phyloP scores from a whole-genome alignment of 2,329 filamentous ascomycete genomes.

The Pseudocercospora crystallina region DNA sequence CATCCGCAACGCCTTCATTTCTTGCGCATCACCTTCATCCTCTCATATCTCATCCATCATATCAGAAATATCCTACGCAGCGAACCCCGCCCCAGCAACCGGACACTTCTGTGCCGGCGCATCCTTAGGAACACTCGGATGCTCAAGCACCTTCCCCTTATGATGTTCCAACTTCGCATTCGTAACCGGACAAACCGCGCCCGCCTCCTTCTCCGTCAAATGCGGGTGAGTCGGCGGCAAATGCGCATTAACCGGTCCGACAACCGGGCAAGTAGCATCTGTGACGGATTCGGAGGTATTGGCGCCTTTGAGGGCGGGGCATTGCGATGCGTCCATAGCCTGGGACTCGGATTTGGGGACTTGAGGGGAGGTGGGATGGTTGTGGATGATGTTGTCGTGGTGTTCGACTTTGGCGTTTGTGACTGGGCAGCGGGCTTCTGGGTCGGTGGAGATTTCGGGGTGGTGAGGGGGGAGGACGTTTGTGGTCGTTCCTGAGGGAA shows the following conservation, averaged over 20 bases:
- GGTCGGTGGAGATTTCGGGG: conserved; percentile 36
- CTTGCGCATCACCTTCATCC: too few species aligned
- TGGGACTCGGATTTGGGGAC: conserved; percentile 27
- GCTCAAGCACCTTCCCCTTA: conserved; percentile 42
- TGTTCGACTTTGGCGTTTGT: conserved; percentile 48
- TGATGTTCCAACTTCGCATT: conserved; percentile 47
- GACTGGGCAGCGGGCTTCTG: conserved; percentile 46
- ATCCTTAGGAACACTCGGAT: conserved; percentile 41
- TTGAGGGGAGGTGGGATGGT: conserved; percentile 40
- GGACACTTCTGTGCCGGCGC: conserved; percentile 43
- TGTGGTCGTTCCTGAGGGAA: conserved; percentile 37
- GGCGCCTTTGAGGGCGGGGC: conserved; percentile 44
- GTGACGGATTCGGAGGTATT: conserved; percentile 41
- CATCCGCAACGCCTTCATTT: too few species aligned
- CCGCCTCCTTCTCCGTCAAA: conserved; percentile 38
- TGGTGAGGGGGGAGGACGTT: conserved; percentile 46
- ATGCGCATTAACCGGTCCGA: conserved; percentile 41
- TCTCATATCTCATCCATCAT: too few species aligned
- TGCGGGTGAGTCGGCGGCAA: conserved; percentile 46
- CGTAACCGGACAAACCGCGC: conserved; percentile 45
- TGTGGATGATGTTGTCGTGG: conserved; percentile 43
- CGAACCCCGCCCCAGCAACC: conserved; percentile 36
- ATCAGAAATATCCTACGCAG: too few species aligned
- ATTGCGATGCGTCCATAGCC: conserved; percentile 38
- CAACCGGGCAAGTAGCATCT: conserved; percentile 45